These are phyloP conservation scores for Diplosphaera chodatii DNA, from an alignment of 139 green algal species.

Conservation along the genomic window DNA sequence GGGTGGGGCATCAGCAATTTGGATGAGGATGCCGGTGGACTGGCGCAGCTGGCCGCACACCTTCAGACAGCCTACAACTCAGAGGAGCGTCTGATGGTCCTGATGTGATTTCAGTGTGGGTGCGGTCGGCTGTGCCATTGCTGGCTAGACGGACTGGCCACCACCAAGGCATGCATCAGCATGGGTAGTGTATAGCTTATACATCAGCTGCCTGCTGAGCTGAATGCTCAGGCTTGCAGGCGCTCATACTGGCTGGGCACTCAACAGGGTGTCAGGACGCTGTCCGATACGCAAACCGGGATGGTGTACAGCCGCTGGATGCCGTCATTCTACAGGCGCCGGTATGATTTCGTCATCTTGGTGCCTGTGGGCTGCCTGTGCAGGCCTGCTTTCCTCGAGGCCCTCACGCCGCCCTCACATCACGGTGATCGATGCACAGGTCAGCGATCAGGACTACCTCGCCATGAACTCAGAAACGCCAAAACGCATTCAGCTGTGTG, in stretches of 20 bases:
- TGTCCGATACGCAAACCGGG: conserved; percentile 38
- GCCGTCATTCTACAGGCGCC: conserved; percentile 49
- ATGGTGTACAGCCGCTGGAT: conserved; percentile 10
- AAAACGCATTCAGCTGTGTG: conserved; percentile 11
- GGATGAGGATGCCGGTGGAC: conserved; percentile 60
- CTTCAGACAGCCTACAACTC: conserved; percentile 15
- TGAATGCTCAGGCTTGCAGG: too few species aligned
- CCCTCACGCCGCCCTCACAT: too few species aligned
- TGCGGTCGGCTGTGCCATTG: too few species aligned
- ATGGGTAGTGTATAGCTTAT: too few species aligned
- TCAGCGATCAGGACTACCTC: conserved; percentile 52
- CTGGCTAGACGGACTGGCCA: too few species aligned
- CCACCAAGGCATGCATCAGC: too few species aligned
- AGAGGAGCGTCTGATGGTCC: too few species aligned
- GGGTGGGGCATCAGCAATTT: conserved; percentile 55
- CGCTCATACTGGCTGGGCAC: conserved; percentile 57
- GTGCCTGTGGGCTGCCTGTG: too few species aligned
- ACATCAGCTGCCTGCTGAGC: too few species aligned
- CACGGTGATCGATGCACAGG: conserved; percentile 6
- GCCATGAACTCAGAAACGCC: conserved; percentile 10
- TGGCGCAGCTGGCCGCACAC: conserved; percentile 34
- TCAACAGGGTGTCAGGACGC: conserved; percentile 71
- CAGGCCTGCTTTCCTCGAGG: too few species aligned
- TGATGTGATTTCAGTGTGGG: too few species aligned
- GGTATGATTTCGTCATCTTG: conserved; percentile 19